Percentiles rank a stretch among this genome's conserved stretches.
phyloP scores from a whole-genome alignment of 1,139 yeast species.

The Blastobotrys capitulatus region DNA sequence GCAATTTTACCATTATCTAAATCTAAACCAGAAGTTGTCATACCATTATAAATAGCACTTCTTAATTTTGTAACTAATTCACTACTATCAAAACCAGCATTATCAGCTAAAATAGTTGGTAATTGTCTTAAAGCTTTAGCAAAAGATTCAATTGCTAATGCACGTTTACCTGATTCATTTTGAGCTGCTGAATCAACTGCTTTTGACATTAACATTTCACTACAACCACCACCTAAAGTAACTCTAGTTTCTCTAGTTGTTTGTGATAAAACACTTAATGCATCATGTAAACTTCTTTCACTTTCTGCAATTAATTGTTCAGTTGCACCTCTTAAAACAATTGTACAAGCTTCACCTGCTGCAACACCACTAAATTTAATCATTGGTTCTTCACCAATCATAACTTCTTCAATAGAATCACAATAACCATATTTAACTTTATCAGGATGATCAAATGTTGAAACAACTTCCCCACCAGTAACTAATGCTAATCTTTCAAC shows the following conservation, averaged over 20 bases:
- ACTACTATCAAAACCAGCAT: conserved; percentile 94
- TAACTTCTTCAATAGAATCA: conserved; percentile 81
- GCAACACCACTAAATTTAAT: conserved; percentile 92
- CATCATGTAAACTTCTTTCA: conserved; percentile 96
- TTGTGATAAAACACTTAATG: conserved; percentile 90
- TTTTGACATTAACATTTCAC: conserved; percentile 97
- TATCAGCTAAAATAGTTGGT: conserved; percentile 93
- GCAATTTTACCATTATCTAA: conserved; percentile 77
- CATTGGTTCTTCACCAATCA: conserved; percentile 84
- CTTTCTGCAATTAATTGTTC: conserved; percentile 96
- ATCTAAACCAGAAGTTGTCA: conserved; percentile 87
- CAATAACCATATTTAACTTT: conserved; percentile 82
- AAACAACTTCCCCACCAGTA: conserved; percentile 97
- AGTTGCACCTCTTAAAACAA: conserved; percentile 94
- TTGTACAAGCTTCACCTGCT: conserved; percentile 95
- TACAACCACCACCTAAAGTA: conserved; percentile 95
- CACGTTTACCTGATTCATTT: conserved; percentile 87
- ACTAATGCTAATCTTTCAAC: conserved; percentile 94
- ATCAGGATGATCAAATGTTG: conserved; percentile 92
- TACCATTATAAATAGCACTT: conserved; percentile 89
- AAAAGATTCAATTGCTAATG: conserved; percentile 91
- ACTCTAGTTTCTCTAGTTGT: conserved; percentile 94
- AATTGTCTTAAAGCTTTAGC: conserved; percentile 91
- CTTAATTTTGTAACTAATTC: conserved; percentile 88
- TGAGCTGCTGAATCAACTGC: conserved; percentile 96